phyloP scores from a whole-genome alignment of 345 rosid species.

The Cardiospermum halicacabum region DNA sequence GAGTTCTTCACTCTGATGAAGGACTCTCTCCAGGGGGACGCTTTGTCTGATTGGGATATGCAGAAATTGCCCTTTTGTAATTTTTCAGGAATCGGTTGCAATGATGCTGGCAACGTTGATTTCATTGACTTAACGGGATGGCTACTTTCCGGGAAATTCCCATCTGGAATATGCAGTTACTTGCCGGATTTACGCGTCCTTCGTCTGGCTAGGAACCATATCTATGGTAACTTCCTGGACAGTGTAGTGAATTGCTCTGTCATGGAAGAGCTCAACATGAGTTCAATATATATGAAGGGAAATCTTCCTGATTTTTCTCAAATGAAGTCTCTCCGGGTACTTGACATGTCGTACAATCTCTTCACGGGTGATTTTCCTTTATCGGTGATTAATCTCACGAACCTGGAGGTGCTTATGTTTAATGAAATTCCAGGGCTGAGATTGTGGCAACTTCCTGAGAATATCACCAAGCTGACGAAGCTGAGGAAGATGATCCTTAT shows the following conservation, averaged over 20 bases:
- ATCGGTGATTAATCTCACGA: slow-evolving; percentile 57
- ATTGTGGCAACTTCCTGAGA: slow-evolving; percentile 53
- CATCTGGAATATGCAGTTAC: slow-evolving; percentile 57
- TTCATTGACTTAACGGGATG: slow-evolving; percentile 49
- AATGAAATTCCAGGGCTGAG: slow-evolving; percentile 43
- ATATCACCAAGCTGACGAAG: slow-evolving; percentile 46
- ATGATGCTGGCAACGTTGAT: slow-evolving; percentile 50
- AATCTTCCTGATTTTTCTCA: slow-evolving; percentile 63
- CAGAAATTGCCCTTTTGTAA: slow-evolving; percentile 45
- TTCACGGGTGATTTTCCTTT: slow-evolving; percentile 65
- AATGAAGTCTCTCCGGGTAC: slow-evolving; percentile 45
- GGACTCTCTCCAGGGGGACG: slow-evolving; percentile 43
- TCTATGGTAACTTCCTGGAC: slow-evolving; percentile 48
- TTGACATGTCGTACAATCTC: slow-evolving; percentile 65
- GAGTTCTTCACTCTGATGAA: slow-evolving; percentile 66
- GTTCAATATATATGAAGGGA: slow-evolving; percentile 31
- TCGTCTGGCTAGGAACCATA: slow-evolving; percentile 49
- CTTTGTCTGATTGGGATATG: slow-evolving; percentile 55
- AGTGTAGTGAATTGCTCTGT: slow-evolving; percentile 60
- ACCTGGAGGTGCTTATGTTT: slow-evolving; percentile 47
- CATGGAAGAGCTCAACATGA: slow-evolving; percentile 51
- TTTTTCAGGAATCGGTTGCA: slow-evolving; percentile 64
- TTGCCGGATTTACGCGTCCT: slow-evolving; percentile 64
- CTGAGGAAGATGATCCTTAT: slow-evolving; percentile 58
- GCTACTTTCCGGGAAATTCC: slow-evolving; percentile 67